Evolutionary conservation across 805 yeast species (phyloP).

Genomic region (Grigorovia yakushimaensis): DNA sequence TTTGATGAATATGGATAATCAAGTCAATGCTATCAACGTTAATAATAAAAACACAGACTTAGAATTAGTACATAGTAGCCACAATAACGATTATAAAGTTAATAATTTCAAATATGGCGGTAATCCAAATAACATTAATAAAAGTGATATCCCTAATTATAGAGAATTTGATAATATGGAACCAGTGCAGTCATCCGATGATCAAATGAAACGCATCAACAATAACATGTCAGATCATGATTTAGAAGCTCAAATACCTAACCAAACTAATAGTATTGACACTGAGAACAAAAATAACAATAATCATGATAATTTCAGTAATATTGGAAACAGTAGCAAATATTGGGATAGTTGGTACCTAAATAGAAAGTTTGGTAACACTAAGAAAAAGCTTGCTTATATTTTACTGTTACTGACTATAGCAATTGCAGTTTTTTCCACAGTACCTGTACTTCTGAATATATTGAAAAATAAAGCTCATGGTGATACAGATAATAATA

Average conservation of each 20-base stretch:
- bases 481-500: not conserved
- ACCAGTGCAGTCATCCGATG: too few species aligned
- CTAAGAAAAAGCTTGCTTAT: conserved; percentile 1
- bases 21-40: not conserved
- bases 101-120: not conserved
- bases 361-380: conserved; percentile 6
- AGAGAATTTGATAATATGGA: too few species aligned
- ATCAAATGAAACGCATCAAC: too few species aligned
- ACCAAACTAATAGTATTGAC: too few species aligned
- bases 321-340: not conserved
- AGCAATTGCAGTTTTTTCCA: not conserved
- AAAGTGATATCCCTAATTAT: too few species aligned
- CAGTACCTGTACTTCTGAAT: conserved; percentile 1
- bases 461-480: not conserved
- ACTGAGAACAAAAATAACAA: not conserved
- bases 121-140: too few species aligned
- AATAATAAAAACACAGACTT: not conserved
- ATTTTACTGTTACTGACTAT: not conserved
- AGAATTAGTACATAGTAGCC: not conserved
- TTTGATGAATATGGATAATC: not conserved
- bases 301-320: too few species aligned
- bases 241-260: too few species aligned
- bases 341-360: conserved; percentile 8
- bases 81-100: too few species aligned
- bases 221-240: too few species aligned